Conservation (phyloP, 768 basidiomycete genomes). For the Hebeloma cylindrosporum region DNA sequence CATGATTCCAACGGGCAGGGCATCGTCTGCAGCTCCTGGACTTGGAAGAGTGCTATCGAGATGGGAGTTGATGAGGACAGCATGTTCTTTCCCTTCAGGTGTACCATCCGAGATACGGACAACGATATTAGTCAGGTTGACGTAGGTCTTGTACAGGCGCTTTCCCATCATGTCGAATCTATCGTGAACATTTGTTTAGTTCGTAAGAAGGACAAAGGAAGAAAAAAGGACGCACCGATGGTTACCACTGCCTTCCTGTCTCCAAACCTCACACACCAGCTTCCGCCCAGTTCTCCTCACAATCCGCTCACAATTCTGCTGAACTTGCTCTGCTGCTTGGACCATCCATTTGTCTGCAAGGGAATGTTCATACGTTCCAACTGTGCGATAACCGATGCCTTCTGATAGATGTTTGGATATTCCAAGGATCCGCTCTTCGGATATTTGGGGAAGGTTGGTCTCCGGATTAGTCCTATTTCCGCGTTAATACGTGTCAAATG, state of each 20-base stretch:
- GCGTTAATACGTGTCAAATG: conserved; percentile 2
- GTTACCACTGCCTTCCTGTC: conserved; percentile 84
- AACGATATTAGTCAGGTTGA: conserved; percentile 85
- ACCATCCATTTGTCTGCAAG: conserved; percentile 83
- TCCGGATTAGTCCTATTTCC: conserved; percentile 41
- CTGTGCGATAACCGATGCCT: conserved; percentile 86
- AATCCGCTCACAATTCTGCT: conserved; percentile 59
- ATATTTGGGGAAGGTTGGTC: conserved; percentile 67
- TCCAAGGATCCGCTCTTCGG: conserved; percentile 65
- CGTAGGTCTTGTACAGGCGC: conserved; percentile 83
- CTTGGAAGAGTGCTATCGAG: conserved; percentile 88
- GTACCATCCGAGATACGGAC: conserved; percentile 84
- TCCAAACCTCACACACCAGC: conserved; percentile 90
- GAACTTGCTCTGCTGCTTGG: conserved; percentile 59
- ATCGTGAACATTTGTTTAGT: background rate
- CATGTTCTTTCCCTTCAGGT: conserved; percentile 69
- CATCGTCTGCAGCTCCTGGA: conserved; percentile 89
- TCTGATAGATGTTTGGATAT: conserved; percentile 73
- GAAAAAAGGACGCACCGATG: conserved; percentile 62
- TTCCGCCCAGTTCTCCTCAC: conserved; percentile 48
- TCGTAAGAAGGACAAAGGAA: background rate
- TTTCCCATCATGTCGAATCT: conserved; percentile 94
- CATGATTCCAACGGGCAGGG: conserved; percentile 87
- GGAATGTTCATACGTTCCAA: conserved; percentile 88
- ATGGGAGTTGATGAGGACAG: conserved; percentile 86